Evolutionary conservation across 306 rosid genomes (phyloP).

Genomic region (Malus orientalis): DNA sequence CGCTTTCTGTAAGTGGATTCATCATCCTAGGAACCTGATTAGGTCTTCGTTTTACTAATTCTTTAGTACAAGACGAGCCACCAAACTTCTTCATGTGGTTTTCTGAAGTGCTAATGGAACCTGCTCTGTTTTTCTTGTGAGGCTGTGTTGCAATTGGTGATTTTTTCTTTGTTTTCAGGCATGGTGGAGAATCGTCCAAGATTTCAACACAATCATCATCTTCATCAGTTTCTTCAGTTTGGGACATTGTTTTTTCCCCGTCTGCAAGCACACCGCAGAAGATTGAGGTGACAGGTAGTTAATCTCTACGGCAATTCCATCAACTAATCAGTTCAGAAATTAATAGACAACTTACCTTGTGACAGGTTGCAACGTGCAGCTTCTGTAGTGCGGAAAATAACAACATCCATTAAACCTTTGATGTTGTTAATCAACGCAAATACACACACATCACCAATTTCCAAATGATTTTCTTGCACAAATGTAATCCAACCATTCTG

Average conservation of each 20-base stretch:
- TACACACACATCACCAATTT: constrained; percentile 9
- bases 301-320: background rate
- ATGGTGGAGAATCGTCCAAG: background rate
- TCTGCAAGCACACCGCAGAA: background rate
- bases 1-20: too few relatives aligned
- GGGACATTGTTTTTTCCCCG: background rate
- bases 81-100: background rate
- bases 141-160: background rate
- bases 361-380: background rate
- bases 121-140: background rate
- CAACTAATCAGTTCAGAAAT: background rate
- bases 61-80: background rate
- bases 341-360: background rate
- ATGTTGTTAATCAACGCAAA: background rate
- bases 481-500: constrained; percentile 2
- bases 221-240: background rate
- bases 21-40: background rate
- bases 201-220: background rate
- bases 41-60: background rate
- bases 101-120: background rate
- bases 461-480: constrained; percentile 8
- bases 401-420: background rate
- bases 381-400: background rate
- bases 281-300: background rate
- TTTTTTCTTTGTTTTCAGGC: too few relatives aligned